Percentiles rank a stretch among this genome's conserved stretches.
Conservation (phyloP, 108 stramenopile species). For the Pseudonitzschia delicatissima region DNA sequence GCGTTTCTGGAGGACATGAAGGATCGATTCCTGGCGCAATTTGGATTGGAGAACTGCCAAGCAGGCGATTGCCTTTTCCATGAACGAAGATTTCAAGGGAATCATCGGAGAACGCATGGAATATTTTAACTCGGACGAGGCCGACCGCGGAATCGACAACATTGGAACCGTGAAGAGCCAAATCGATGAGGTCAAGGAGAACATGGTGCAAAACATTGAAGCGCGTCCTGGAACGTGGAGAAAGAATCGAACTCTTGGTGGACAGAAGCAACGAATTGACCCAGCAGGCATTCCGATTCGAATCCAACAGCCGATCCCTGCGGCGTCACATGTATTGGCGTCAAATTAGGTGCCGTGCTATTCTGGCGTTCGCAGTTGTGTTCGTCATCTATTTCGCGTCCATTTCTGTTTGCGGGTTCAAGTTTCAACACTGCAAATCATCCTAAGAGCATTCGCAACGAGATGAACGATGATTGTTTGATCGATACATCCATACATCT, state of each 20-base stretch:
- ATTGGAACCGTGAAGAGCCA: slow-evolving; percentile 82
- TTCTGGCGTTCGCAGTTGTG: slow-evolving; percentile 46
- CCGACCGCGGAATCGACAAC: slow-evolving; percentile 64
- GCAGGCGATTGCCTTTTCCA: slow-evolving; percentile 89
- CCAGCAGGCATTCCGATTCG: slow-evolving; percentile 92
- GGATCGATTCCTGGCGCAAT: slow-evolving; percentile 69
- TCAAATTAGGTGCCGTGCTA: slow-evolving; percentile 67
- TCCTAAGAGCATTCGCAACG: background rate
- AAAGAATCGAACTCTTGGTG: slow-evolving; percentile 97
- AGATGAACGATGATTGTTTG: too few species aligned
- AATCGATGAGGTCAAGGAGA: slow-evolving; percentile 93
- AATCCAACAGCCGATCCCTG: slow-evolving; percentile 71
- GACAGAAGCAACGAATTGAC: slow-evolving; percentile 95
- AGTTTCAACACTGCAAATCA: slow-evolving; percentile 58
- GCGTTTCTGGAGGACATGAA: slow-evolving; percentile 94
- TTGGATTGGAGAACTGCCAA: slow-evolving; percentile 79
- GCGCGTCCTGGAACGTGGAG: slow-evolving; percentile 93
- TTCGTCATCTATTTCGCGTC: slow-evolving; percentile 61
- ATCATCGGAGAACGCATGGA: slow-evolving; percentile 85
- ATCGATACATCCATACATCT: background rate
- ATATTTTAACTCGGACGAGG: slow-evolving; percentile 84
- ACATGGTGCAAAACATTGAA: slow-evolving; percentile 98
- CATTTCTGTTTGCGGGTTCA: slow-evolving; percentile 62
- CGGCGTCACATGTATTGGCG: slow-evolving; percentile 88
- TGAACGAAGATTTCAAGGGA: slow-evolving; percentile 89